Conservation (phyloP, 2,329 filamentous ascomycete genomes). For the Colletotrichum melonis region DNA sequence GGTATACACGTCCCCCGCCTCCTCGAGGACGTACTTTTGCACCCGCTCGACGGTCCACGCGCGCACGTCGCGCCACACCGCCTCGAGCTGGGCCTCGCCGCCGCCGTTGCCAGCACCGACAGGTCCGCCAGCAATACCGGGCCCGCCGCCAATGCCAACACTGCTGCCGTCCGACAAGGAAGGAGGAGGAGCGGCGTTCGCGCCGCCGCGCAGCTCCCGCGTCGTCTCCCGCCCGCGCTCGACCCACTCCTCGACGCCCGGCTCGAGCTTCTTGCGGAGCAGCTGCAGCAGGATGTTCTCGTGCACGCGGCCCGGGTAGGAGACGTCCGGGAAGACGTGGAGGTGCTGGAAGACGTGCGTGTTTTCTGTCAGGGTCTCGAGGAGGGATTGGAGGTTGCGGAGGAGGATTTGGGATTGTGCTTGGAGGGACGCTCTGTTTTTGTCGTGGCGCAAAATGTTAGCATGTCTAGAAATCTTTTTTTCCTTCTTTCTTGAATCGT, state of each 20-base stretch:
- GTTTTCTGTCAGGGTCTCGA: constrained; percentile 73
- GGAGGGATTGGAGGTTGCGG: constrained; percentile 75
- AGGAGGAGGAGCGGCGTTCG: too few relatives aligned
- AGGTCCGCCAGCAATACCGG: background rate
- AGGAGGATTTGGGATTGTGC: constrained; percentile 78
- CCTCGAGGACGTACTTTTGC: constrained; percentile 53
- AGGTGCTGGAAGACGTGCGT: constrained; percentile 75
- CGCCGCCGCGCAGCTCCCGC: constrained; percentile 51
- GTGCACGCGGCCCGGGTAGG: constrained; percentile 77
- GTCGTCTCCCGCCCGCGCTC: constrained; percentile 68
- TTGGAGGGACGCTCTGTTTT: constrained; percentile 74
- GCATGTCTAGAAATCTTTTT: too few relatives aligned
- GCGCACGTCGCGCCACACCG: constrained; percentile 66
- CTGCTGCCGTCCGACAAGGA: too few relatives aligned
- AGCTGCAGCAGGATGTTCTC: constrained; percentile 75
- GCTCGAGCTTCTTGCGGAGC: constrained; percentile 86
- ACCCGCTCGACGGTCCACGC: constrained; percentile 55
- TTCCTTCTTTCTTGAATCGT: too few relatives aligned
- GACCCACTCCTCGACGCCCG: constrained; percentile 79
- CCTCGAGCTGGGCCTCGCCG: constrained; percentile 56
- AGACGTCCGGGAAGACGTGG: constrained; percentile 80
- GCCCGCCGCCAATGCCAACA: too few relatives aligned
- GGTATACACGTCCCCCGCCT: constrained; percentile 74
- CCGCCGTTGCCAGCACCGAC: constrained; percentile 44
- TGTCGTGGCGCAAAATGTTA: background rate